Base-by-base conservation (phyloP, 495 filamentous ascomycete genomes). In the Penicillium canescens region DNA sequence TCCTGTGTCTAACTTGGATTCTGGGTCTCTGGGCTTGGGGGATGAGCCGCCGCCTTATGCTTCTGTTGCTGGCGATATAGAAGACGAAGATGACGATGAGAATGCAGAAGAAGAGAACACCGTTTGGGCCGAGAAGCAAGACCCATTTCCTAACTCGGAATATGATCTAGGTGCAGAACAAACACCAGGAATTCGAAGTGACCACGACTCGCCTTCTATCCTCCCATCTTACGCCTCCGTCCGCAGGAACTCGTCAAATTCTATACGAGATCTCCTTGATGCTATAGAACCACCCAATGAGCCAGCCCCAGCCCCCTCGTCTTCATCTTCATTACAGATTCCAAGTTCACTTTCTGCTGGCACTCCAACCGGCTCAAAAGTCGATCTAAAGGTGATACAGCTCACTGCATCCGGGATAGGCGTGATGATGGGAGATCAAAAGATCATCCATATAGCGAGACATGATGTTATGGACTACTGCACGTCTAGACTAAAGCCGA, bases 241-340 rank as follows among this genome's bases (percentile, higher is more conserved):
- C 9, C 57, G 58, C 3, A 42, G 50, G 8, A 14, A 48, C 20
- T 57, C 55, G 20, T 52, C 36, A 11, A 52, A 60, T 21, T 52
- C 55, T 2, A 12, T 66, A 13, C 57, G 57, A 2, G 63, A 66
- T 26, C 33, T 66, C 2, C 55, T 66, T 0, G 63, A 66, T 31
- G 63, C 63, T 1, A 55, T 66, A 39, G 63, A 66, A 37, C 57
- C 60, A 4, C 63, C 63, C 3, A 20, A 44, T 0, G 63, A 66
- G 9, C 63, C 63, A 1, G 58, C 58, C 8, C 63, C 61, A 5
- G 63, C 61, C 2, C 18, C 50, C 0, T 16, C 52, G 1, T 52
- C 41, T 38, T 42, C 61, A 7, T 61, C 54, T 24, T 46, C 59
- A 21, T 48, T 47, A 13, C 46, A 34, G 26, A 33, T 11, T 33